These are phyloP conservation scores for Aureobasidium sp. DNA, from an alignment of 2,329 filamentous ascomycete genomes.

Conservation along the genomic window DNA sequence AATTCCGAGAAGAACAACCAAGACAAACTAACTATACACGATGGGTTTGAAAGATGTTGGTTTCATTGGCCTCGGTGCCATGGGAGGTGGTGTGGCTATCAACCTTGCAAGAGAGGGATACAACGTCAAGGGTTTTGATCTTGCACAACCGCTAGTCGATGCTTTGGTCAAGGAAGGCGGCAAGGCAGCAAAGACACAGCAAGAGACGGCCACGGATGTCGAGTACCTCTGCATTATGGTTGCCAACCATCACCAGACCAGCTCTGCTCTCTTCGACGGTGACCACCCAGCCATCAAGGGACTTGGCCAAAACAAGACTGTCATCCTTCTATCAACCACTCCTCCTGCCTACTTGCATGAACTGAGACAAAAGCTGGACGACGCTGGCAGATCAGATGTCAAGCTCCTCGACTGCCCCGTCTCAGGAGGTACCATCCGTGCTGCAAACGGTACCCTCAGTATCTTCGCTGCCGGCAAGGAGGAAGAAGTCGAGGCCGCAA, in stretches of 20 bases:
- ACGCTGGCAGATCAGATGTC: slow-evolving; percentile 54
- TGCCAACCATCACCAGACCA: slow-evolving; percentile 62
- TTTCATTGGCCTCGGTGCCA: slow-evolving; percentile 71
- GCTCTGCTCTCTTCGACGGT: slow-evolving; percentile 57
- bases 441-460: slow-evolving; percentile 64
- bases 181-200: slow-evolving; percentile 50
- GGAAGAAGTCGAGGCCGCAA: slow-evolving; percentile 49
- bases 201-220: slow-evolving; percentile 54
- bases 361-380: slow-evolving; percentile 51
- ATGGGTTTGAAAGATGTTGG: slow-evolving; percentile 42
- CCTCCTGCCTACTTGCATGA: slow-evolving; percentile 58
- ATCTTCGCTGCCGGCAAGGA: slow-evolving; percentile 62
- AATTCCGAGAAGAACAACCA: not conserved
- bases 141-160: slow-evolving; percentile 60
- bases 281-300: slow-evolving; percentile 46
- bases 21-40: not conserved
- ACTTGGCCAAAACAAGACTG: slow-evolving; percentile 51
- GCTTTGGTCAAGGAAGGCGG: slow-evolving; percentile 59
- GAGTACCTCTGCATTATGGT: slow-evolving; percentile 67
- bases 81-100: slow-evolving; percentile 77
- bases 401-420: slow-evolving; percentile 65
- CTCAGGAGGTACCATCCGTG: slow-evolving; percentile 61
- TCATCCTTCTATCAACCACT: slow-evolving; percentile 65
- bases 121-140: slow-evolving; percentile 63
- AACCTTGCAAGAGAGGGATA: slow-evolving; percentile 63